Evolutionary conservation across 805 yeast species (phyloP).

Genomic region (Tetrapisispora arboricola): DNA sequence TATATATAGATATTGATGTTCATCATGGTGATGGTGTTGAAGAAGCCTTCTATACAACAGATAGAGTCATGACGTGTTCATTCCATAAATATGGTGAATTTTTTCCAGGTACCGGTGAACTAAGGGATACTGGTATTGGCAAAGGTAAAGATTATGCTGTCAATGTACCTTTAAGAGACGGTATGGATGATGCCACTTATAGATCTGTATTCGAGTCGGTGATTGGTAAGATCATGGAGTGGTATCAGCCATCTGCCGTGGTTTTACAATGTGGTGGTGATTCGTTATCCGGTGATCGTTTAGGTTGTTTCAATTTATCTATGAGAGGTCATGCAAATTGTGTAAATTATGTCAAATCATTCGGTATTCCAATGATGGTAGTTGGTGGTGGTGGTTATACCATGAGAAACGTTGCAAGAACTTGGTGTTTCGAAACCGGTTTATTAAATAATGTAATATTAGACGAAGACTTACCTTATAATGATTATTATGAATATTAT

Average conservation of each 20-base stretch:
- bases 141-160: slow-evolving; percentile 81
- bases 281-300: slow-evolving; percentile 82
- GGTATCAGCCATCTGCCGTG: slow-evolving; percentile 87
- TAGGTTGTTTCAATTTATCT: slow-evolving; percentile 88
- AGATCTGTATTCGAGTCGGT: slow-evolving; percentile 67
- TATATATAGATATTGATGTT: slow-evolving; percentile 87
- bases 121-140: slow-evolving; percentile 82
- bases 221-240: slow-evolving; percentile 80
- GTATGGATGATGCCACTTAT: slow-evolving; percentile 88
- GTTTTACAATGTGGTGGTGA: slow-evolving; percentile 98
- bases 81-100: slow-evolving; percentile 95
- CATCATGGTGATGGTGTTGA: slow-evolving; percentile 99
- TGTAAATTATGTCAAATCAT: slow-evolving; percentile 78
- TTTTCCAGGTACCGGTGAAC: slow-evolving; percentile 94
- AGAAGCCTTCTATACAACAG: slow-evolving; percentile 91
- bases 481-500: slow-evolving; percentile 92
- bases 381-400: slow-evolving; percentile 98
- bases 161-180: slow-evolving; percentile 89
- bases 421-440: slow-evolving; percentile 94
- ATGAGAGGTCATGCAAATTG: slow-evolving; percentile 94
- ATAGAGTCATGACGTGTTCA: slow-evolving; percentile 91
- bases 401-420: slow-evolving; percentile 84
- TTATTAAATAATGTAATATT: slow-evolving; percentile 59
- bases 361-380: slow-evolving; percentile 83
- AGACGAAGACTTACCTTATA: slow-evolving; percentile 70